phyloP scores from a whole-genome alignment of 139 green algal genomes.

The Chlamydomonas schloesseri region DNA sequence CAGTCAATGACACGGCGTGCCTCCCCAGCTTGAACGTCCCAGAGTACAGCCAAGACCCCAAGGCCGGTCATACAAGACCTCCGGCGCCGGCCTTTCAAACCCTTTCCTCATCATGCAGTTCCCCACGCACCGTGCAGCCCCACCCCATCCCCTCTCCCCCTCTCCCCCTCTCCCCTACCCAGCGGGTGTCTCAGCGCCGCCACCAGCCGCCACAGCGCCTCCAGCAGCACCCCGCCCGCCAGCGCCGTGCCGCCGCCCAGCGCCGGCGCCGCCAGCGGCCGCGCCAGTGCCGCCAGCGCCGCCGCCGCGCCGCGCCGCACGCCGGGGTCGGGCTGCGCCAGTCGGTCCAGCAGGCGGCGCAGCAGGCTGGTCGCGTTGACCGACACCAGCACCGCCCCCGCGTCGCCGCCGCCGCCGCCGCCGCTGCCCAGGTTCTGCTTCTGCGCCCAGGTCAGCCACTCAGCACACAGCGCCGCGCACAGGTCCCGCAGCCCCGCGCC shows the following conservation, averaged over 20 bases:
- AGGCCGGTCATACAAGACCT: too few species aligned
- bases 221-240: constrained; percentile 22
- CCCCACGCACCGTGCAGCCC: too few species aligned
- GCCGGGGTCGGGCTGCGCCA: constrained; percentile 13
- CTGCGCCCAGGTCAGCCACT: constrained; percentile 35
- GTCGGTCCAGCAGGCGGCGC: constrained; percentile 32
- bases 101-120: too few species aligned
- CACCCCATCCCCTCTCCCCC: too few species aligned
- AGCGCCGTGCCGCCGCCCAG: background rate
- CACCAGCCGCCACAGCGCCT: constrained; percentile 4
- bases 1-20: too few species aligned
- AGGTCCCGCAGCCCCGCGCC: constrained; percentile 15
- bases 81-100: too few species aligned
- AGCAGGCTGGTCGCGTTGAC: constrained; percentile 20
- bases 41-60: too few species aligned
- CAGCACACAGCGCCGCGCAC: constrained; percentile 24
- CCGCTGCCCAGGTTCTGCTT: constrained; percentile 20
- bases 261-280: background rate
- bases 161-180: too few species aligned
- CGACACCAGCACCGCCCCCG: background rate
- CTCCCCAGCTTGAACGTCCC: too few species aligned
- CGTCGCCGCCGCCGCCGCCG: background rate
- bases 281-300: constrained; percentile 29
- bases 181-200: constrained; percentile 17
- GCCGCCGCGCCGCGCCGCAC: constrained; percentile 30